These are phyloP conservation scores for Cryptococcus sp. DNA, from an alignment of 1,284 basidiomycete species.

Conservation along the genomic window DNA sequence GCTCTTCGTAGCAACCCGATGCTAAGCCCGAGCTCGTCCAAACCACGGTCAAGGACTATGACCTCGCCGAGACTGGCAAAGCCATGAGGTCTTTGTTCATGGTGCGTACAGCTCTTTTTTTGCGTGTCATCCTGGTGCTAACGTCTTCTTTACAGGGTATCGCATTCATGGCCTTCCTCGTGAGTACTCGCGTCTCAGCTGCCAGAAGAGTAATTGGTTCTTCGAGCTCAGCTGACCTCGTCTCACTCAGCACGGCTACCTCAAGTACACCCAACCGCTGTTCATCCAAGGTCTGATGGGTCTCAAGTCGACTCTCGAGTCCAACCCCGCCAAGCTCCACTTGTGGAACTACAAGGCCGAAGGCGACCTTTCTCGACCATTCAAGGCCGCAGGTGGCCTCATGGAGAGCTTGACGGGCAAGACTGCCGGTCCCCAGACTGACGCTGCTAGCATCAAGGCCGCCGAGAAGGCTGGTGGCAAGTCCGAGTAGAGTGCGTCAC, in stretches of 20 bases:
- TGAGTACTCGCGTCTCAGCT: constrained; percentile 14
- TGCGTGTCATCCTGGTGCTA: background rate
- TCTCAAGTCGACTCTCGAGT: constrained; percentile 80
- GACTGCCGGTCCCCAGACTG: constrained; percentile 68
- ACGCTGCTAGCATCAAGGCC: constrained; percentile 79
- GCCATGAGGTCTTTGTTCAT: constrained; percentile 75
- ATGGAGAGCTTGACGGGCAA: constrained; percentile 59
- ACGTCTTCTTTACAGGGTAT: constrained; percentile 57
- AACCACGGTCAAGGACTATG: constrained; percentile 93
- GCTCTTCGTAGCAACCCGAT: constrained; percentile 58
- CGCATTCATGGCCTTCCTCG: constrained; percentile 82
- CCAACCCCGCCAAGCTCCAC: constrained; percentile 77
- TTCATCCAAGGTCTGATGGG: constrained; percentile 91
- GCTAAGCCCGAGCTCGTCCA: constrained; percentile 79
- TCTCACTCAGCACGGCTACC: constrained; percentile 65
- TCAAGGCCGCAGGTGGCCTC: constrained; percentile 71
- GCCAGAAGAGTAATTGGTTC: background rate
- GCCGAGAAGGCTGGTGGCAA: constrained; percentile 78
- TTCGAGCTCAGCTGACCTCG: background rate
- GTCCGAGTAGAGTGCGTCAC: constrained; percentile 32
- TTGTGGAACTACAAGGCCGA: constrained; percentile 73
- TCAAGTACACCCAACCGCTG: constrained; percentile 83
- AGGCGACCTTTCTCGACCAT: constrained; percentile 88
- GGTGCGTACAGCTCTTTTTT: constrained; percentile 23
- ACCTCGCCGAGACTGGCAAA: constrained; percentile 83